A percentile compares a stretch with the other conserved stretches of the same genome.
phyloP scores from a whole-genome alignment of 106 monocot species.

The Dendrobium catenatum region DNA sequence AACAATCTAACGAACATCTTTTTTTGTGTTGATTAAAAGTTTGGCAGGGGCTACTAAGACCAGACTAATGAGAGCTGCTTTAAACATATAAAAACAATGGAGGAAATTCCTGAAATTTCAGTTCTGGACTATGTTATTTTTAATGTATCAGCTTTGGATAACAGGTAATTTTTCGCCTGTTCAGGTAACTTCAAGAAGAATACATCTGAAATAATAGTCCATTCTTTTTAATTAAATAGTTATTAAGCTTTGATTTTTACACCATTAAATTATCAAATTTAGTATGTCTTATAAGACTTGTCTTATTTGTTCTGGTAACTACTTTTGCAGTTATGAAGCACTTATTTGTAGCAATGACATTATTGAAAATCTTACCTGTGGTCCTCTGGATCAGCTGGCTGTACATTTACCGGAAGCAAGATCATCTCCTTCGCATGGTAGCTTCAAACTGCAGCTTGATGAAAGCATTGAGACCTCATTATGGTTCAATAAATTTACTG shows the following conservation, averaged over 20 bases:
- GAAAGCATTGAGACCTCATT: slow-evolving; percentile 20
- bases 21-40: too few species aligned
- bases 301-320: neutral
- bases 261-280: neutral
- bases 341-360: slow-evolving; percentile 15
- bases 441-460: slow-evolving; percentile 47
- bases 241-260: neutral
- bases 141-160: slow-evolving; percentile 30
- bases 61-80: neutral
- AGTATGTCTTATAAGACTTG: neutral
- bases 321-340: slow-evolving; percentile 28
- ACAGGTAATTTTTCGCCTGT: slow-evolving; percentile 31
- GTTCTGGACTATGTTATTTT: slow-evolving; percentile 61
- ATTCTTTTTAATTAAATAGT: neutral
- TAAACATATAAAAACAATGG: slow-evolving; percentile 27
- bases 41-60: neutral
- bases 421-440: slow-evolving; percentile 15
- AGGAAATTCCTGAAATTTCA: slow-evolving; percentile 24
- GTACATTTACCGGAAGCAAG: slow-evolving; percentile 48
- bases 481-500: slow-evolving; percentile 83
- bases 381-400: slow-evolving; percentile 22
- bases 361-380: slow-evolving; percentile 19
- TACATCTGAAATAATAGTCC: neutral
- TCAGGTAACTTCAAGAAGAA: neutral
- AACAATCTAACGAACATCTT: too few species aligned